Base-by-base conservation (phyloP, 2,329 filamentous ascomycete genomes). In the Scleromitrula shiraiana region DNA sequence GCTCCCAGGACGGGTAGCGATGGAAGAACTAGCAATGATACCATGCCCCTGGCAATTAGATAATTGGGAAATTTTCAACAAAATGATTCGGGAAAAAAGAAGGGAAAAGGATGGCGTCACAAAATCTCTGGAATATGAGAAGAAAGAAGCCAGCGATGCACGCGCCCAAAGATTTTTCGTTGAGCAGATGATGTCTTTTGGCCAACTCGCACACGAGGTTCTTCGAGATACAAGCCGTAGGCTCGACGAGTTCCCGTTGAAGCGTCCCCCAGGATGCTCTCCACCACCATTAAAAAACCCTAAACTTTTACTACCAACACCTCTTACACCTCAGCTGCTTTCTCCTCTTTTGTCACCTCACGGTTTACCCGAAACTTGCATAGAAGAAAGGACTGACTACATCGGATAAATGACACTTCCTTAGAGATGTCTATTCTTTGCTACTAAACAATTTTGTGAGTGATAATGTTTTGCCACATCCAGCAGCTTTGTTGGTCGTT, bases 31-130 rank as follows among this genome's bases (percentile, higher is more conserved):
- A n/a, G 33, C 60, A n/a, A 49, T 55, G n/a, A 65, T 76, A 10
- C 77, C 77, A 0, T 66, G 60, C 9, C 76, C 76, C 2, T 76
- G 75, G 2, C 73, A 80, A 57, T 54, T 76, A 5, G 77, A 80
- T 50, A 76, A 80, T 50, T 80, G 74, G 75, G 50, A 64, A 2
- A 56, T 76, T 7, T 78, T 72, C 59, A 66, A 74, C 53, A 70
- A 69, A 53, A 58, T 68, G 64, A 9, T 68, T 69, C n/a, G n/a
- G 42, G 65, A 66, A 58, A 64, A 71, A 41, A 55, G 14, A 55
- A 52, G 15, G 66, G 65, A 48, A 55, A 67, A 41, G 57, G 61
- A 66, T 12, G 71, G 72, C 1, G 66, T 69, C 12, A 54, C 63
- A 27, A 64, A 55, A 7, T 72, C 50, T 35, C 43, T 29, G 7